Conservation (phyloP, 106 monocot species). For the Platanthera zijinensis region DNA sequence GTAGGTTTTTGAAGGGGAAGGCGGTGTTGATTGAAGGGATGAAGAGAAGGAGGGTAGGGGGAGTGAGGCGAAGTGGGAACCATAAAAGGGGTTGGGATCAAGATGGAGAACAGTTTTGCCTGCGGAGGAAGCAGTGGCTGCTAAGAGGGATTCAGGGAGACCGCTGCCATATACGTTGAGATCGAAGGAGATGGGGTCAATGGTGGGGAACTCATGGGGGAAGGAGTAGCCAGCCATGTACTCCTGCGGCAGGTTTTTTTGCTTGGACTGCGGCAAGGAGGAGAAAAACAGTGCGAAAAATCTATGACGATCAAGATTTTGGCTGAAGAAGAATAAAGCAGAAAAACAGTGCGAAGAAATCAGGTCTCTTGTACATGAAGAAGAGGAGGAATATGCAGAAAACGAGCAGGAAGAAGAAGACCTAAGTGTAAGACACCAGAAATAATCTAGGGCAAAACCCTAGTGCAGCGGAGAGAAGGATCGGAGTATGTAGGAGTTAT, state of each 20-base stretch:
- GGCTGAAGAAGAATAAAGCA: too few relatives aligned
- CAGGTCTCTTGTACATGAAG: too few relatives aligned
- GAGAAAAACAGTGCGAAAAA: too few relatives aligned
- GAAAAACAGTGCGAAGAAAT: too few relatives aligned
- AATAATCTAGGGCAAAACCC: too few relatives aligned
- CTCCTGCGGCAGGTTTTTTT: background rate
- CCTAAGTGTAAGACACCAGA: too few relatives aligned
- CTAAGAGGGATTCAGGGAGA: conserved; percentile 64
- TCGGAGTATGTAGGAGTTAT: too few relatives aligned
- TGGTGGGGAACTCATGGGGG: conserved; percentile 12
- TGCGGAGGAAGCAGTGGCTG: conserved; percentile 52
- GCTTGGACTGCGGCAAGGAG: too few relatives aligned
- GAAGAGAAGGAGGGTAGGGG: conserved; percentile 6
- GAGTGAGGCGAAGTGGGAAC: conserved; percentile 76
- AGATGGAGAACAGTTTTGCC: conserved; percentile 88
- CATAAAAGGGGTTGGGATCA: conserved; percentile 86
- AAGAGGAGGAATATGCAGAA: too few relatives aligned
- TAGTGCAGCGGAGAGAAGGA: too few relatives aligned
- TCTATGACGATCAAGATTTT: too few relatives aligned
- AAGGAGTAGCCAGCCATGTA: background rate
- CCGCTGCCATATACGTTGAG: conserved; percentile 73
- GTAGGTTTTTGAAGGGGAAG: background rate
- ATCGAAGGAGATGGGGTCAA: conserved; percentile 51
- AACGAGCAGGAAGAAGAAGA: too few relatives aligned
- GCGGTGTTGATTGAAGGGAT: conserved; percentile 1